Base-by-base conservation (phyloP, 345 rosid genomes). In the Arabidopsis suecica region DNA sequence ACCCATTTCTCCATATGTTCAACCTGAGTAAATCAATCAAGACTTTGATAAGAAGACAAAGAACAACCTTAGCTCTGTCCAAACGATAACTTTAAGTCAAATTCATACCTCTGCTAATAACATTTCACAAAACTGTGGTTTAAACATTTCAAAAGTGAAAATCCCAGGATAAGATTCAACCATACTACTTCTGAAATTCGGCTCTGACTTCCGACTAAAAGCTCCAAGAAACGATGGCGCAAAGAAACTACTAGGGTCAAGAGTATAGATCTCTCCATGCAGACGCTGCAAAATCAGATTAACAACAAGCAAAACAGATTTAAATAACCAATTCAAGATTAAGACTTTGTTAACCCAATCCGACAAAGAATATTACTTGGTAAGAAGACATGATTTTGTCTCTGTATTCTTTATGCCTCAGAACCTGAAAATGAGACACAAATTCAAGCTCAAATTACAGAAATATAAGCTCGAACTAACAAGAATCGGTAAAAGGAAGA, bases 1-100 rank as follows among this genome's bases (percentile, higher is more conserved):
- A 89, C 96, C 96, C 99, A 96, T 72, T 75, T 86, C 81, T 89
- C 96, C 80, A 93, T 89, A 84, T 89, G 84, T 45, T 91, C 93
- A 71, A 95, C 96, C 98, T 95, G 73, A 80, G 79, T 69, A 61
- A 40, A 53, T 13, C 9, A 40, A 12, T 36, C 6, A 37, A 12
- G 23, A 41, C 25, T 42, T 23, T 62, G 34, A 37, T 72, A 41
- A 76, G 25, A 42, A 42, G 16, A 23, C 58, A 36, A 30, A 57
- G 45, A 47, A 75, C 30, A 75, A 16, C 32, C 25, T 45, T 25
- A 37, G 54, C 69, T 53, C 64, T 5, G 13, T 7, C 28, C 66
- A 83, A 86, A 68, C 80, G 22, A 79, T 28, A 69, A 78, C 50
- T 51, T 41, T 62, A 82, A 70, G 73, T 56, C 63, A 42, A 42